These are phyloP conservation scores for Fusarium phyllophilum DNA, from an alignment of 2,329 filamentous ascomycete species.

Conservation along the genomic window DNA sequence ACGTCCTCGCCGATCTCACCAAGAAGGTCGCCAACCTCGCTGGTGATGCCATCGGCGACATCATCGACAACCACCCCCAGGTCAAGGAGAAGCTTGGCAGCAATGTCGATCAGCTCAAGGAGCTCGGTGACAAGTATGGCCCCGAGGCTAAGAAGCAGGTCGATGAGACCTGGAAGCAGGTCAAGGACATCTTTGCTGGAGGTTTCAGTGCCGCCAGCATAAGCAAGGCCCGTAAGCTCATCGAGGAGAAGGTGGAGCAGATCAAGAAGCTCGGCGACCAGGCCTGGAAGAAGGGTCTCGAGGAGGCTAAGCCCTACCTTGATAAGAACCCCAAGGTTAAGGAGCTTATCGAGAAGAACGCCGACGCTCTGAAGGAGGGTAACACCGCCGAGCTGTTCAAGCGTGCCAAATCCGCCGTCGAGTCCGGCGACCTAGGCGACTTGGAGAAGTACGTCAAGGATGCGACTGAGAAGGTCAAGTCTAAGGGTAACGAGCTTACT, in stretches of 20 bases:
- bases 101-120: conserved; percentile 74
- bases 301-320: conserved; percentile 76
- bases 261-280: conserved; percentile 75
- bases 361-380: conserved; percentile 72
- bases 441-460: conserved; percentile 50
- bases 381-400: conserved; percentile 72
- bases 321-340: conserved; percentile 83
- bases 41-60: conserved; percentile 69
- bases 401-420: conserved; percentile 68
- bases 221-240: conserved; percentile 67
- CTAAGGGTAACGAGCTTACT: conserved; percentile 52
- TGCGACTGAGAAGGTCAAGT: conserved; percentile 54
- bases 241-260: conserved; percentile 76
- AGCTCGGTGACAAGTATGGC: conserved; percentile 75
- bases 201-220: conserved; percentile 65
- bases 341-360: conserved; percentile 76
- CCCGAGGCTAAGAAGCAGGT: conserved; percentile 82
- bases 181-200: conserved; percentile 70
- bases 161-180: conserved; percentile 75
- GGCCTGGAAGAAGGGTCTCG: conserved; percentile 76
- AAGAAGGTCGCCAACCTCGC: conserved; percentile 69
- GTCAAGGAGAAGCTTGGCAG: conserved; percentile 78
- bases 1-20: conserved; percentile 70
- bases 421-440: conserved; percentile 67
- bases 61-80: conserved; percentile 78